Evolutionary conservation across 1,284 basidiomycete species (phyloP).

Genomic region (Ceratobasidium sp.): DNA sequence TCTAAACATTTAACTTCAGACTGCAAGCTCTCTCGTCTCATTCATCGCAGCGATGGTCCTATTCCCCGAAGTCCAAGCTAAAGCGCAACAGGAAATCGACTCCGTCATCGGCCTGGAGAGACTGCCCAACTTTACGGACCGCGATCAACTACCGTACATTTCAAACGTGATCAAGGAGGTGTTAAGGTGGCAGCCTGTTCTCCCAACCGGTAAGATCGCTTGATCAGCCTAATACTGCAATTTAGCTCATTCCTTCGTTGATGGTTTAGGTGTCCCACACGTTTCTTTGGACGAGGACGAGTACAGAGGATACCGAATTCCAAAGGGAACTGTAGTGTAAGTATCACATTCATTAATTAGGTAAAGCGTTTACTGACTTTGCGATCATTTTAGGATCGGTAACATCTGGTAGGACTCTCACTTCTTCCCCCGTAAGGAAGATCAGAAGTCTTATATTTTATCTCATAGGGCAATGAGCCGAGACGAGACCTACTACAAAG

Average conservation of each 20-base stretch:
- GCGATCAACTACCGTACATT: constrained; percentile 48
- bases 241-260: not conserved
- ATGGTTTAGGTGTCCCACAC: constrained; percentile 9
- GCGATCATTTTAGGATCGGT: not conserved
- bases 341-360: not conserved
- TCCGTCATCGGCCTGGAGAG: constrained; percentile 48
- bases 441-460: not conserved
- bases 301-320: constrained; percentile 19
- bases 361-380: too few species aligned
- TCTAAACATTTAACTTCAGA: not conserved
- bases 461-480: constrained; percentile 39
- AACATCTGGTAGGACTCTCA: not conserved
- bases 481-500: constrained; percentile 9
- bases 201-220: constrained; percentile 27
- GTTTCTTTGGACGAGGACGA: constrained; percentile 19
- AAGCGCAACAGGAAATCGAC: constrained; percentile 50
- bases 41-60: constrained; percentile 49
- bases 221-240: not conserved
- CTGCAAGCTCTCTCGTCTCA: constrained; percentile 46
- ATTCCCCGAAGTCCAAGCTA: constrained; percentile 48
- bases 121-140: constrained; percentile 46
- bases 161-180: constrained; percentile 49
- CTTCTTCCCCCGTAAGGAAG: not conserved
- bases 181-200: constrained; percentile 48
- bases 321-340: constrained; percentile 29